phyloP scores from a whole-genome alignment of 257 asterid genomes.

The Asclepias syriaca region DNA sequence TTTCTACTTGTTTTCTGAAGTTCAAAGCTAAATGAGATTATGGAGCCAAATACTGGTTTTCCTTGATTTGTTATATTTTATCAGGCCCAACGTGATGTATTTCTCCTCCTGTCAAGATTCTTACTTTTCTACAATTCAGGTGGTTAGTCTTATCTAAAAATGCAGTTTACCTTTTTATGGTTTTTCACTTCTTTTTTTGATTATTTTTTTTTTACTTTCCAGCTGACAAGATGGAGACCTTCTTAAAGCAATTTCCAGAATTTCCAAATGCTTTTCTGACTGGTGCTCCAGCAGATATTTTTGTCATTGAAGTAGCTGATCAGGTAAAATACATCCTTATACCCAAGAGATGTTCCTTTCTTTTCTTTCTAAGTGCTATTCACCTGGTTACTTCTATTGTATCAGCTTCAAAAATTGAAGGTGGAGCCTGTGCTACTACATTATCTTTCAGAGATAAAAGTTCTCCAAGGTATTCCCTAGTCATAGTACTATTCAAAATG shows the following conservation, averaged over 20 bases:
- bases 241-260: constrained; percentile 77
- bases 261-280: constrained; percentile 83
- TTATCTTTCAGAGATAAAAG: constrained; percentile 73
- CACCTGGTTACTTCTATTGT: constrained; percentile 9
- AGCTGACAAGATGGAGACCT: constrained; percentile 71
- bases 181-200: constrained; percentile 3
- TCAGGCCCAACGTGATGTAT: constrained; percentile 82
- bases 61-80: constrained; percentile 8
- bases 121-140: constrained; percentile 70
- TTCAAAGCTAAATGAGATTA: background rate
- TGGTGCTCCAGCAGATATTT: constrained; percentile 72
- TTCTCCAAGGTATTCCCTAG: constrained; percentile 55
- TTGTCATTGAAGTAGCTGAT: constrained; percentile 83
- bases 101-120: constrained; percentile 84
- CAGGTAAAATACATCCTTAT: constrained; percentile 40
- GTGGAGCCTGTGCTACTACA: constrained; percentile 96
- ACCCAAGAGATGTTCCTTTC: background rate
- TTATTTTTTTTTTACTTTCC: constrained; percentile 14
- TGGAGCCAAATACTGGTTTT: background rate
- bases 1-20: background rate
- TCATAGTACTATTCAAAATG: background rate
- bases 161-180: constrained; percentile 19
- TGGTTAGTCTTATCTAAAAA: constrained; percentile 17
- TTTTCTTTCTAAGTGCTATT: background rate
- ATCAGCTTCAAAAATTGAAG: constrained; percentile 86